Percentiles rank a stretch among this genome's conserved stretches.
Conservation (phyloP, 129 eudicot species). For the Smallanthus sonchifolius region DNA sequence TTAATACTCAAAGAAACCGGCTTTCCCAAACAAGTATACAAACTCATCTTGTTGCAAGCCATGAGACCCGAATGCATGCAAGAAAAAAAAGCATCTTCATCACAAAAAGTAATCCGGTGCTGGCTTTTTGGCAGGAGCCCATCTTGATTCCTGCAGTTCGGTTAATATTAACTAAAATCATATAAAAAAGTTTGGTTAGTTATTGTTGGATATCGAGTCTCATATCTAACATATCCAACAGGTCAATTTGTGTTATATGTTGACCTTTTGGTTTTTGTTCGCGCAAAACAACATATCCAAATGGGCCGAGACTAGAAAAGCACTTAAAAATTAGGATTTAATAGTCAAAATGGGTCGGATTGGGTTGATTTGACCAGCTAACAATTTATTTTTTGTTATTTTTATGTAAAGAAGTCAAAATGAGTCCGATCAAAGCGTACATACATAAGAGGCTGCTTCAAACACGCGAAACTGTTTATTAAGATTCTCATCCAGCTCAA, state of each 20-base stretch:
- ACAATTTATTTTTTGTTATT: neutral
- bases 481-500: slow-evolving; percentile 88
- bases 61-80: no score
- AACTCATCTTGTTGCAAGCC: neutral
- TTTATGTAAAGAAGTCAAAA: neutral
- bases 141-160: neutral
- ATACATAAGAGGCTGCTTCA: slow-evolving; percentile 93
- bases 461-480: slow-evolving; percentile 71
- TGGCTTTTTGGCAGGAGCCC: neutral
- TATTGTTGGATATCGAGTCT: no score
- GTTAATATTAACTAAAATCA: neutral
- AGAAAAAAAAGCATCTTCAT: neutral
- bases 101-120: slow-evolving; percentile 3
- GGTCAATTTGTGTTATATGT: no score
- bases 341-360: neutral
- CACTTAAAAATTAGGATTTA: no score
- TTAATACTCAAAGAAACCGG: neutral
- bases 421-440: neutral
- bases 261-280: no score
- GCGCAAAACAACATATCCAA: no score
- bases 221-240: no score
- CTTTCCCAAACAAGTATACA: neutral
- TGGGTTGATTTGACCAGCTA: neutral
- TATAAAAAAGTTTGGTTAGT: neutral
- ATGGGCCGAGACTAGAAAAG: neutral